Base-by-base conservation (phyloP, 441 rosid genomes). In the Erysimum cheiri region DNA sequence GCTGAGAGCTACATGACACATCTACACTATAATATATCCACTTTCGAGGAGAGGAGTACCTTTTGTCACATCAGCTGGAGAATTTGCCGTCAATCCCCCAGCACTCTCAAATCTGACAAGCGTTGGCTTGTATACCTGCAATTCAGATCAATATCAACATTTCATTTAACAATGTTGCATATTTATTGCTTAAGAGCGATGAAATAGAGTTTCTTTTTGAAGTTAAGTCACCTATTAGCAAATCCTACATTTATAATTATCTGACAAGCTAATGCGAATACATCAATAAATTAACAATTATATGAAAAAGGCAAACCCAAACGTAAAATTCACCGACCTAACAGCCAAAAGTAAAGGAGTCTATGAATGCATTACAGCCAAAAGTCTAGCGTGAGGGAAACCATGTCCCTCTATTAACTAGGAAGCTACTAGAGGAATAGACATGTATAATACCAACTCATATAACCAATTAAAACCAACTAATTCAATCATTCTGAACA, bases 51-150 rank as follows among this genome's bases (percentile, higher is more conserved):
- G 77, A 43, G 67, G 63, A 61, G 77, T 80, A 95, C 98, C 98
- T 85, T 84, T 85, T 32, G 95, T 80, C 61, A 78, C 86, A 37
- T 90, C 96, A 58, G 88, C 93, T 53, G 98, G 99, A 74, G 92
- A 82, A 81, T 70, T 81, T 68, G 88, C 89, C 31, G 77, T 81
- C 80, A 85, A 75, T 73, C 99, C 99, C 39, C 99, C 99, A 17
- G 77, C 88, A 79, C 65, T 79, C 69, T 82, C 82, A 79, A 95
- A 95, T 80, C 87, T 78, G 71, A 72, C 72, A 57, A 89, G 83
- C 13, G 95, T 82, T 64, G 99, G 97, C 80, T 86, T 82, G 77
- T 89, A 95, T 32, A 89, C 95, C 99, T 95, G 85, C 74, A 83
- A 73, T 54, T 72, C 78, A 82, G 11, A 47, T 40, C 60, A 74